phyloP scores from a whole-genome alignment of 768 basidiomycete species.

The Lanmaoa rubissima region DNA sequence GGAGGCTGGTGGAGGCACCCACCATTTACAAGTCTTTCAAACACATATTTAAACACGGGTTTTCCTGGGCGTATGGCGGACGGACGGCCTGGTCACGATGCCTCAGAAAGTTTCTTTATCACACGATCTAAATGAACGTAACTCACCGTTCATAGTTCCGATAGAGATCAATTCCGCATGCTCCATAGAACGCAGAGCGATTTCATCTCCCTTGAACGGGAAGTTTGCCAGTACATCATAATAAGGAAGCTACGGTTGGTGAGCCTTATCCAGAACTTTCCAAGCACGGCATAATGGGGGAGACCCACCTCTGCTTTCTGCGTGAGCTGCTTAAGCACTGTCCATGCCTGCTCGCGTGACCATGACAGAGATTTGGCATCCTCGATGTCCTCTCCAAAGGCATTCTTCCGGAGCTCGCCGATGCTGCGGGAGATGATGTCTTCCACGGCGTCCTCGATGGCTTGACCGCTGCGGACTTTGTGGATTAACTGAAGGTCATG shows the following conservation, averaged over 20 bases:
- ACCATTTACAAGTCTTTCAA: slow-evolving; percentile 80
- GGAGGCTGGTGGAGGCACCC: slow-evolving; percentile 9
- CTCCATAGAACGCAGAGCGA: slow-evolving; percentile 78
- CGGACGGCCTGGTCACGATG: slow-evolving; percentile 61
- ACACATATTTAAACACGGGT: slow-evolving; percentile 85
- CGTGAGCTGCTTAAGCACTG: slow-evolving; percentile 70
- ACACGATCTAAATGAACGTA: background rate
- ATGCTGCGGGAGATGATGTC: slow-evolving; percentile 83
- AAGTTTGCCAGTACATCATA: slow-evolving; percentile 77
- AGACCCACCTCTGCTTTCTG: slow-evolving; percentile 56
- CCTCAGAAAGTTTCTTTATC: background rate
- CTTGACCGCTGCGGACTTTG: slow-evolving; percentile 75
- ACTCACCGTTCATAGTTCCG: slow-evolving; percentile 65
- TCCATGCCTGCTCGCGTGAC: slow-evolving; percentile 88
- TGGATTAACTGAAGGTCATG: slow-evolving; percentile 61
- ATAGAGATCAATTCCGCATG: slow-evolving; percentile 86
- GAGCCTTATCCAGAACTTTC: slow-evolving; percentile 6
- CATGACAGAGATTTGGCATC: slow-evolving; percentile 83
- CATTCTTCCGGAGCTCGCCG: slow-evolving; percentile 82
- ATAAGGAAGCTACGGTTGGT: slow-evolving; percentile 62
- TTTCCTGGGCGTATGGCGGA: slow-evolving; percentile 85
- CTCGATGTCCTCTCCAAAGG: slow-evolving; percentile 90
- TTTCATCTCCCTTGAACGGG: slow-evolving; percentile 92
- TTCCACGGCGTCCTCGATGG: slow-evolving; percentile 78
- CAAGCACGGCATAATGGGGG: slow-evolving; percentile 22